These are phyloP conservation scores for Podospora fimiseda DNA, from an alignment of 495 filamentous ascomycete genomes.

Conservation along the genomic window DNA sequence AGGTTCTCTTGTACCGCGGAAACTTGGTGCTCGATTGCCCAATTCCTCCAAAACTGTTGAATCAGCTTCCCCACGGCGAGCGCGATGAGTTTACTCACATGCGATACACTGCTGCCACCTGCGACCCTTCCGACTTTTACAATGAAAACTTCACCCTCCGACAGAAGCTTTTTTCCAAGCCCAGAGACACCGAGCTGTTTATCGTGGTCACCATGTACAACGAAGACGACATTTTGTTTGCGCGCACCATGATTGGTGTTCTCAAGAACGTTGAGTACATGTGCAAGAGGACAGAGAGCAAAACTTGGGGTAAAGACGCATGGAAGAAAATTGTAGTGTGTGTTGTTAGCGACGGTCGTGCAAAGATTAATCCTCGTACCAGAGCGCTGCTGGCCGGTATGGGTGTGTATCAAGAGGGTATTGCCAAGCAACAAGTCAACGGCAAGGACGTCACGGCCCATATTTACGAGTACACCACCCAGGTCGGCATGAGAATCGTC, in stretches of 20 bases:
- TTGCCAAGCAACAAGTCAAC: constrained; percentile 97
- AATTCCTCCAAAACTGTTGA: constrained; percentile 81
- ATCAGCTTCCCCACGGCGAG: constrained; percentile 78
- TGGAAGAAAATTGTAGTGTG: constrained; percentile 99
- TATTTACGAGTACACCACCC: constrained; percentile 98
- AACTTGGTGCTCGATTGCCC: constrained; percentile 98
- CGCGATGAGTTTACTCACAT: constrained; percentile 99
- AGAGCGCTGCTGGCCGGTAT: constrained; percentile 84
- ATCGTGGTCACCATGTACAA: constrained; percentile 99
- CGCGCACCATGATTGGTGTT: constrained; percentile 93
- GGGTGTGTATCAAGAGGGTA: constrained; percentile 96
- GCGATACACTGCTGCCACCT: constrained; percentile 95
- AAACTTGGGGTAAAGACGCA: constrained; percentile 96
- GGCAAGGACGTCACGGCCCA: constrained; percentile 95
- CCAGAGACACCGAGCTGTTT: constrained; percentile 91
- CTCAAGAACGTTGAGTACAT: constrained; percentile 98
- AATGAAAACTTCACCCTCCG: constrained; percentile 86
- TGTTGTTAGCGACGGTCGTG: constrained; percentile 95
- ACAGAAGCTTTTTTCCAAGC: constrained; percentile 89
- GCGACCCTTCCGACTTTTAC: constrained; percentile 85
- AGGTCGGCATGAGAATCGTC: constrained; percentile 80
- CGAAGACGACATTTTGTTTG: constrained; percentile 94
- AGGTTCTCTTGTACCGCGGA: constrained; percentile 92
- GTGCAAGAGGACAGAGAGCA: constrained; percentile 82
- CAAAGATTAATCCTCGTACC: constrained; percentile 93